A percentile compares a stretch with the other conserved stretches of the same genome.
Conservation (phyloP, 2,329 filamentous ascomycete genomes). For the Aspergillus jensenii region DNA sequence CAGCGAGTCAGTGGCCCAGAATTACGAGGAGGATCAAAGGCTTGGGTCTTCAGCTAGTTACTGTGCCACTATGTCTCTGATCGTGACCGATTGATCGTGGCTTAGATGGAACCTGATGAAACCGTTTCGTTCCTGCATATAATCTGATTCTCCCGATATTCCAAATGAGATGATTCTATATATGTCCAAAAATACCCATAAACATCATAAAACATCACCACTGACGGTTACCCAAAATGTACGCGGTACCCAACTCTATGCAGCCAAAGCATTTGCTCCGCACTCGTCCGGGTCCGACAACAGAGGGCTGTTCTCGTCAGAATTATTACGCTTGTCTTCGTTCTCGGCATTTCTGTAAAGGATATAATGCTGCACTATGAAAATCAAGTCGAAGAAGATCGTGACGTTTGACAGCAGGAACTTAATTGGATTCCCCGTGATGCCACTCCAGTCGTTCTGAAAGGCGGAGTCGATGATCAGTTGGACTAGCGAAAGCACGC, state of each 20-base stretch:
- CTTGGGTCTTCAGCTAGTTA: too few species aligned
- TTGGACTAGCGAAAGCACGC: conserved; percentile 77
- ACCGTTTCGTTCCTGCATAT: background rate
- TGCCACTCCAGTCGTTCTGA: conserved; percentile 82
- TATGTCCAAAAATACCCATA: background rate
- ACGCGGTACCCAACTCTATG: background rate
- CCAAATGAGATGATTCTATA: background rate
- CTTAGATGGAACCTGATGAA: background rate
- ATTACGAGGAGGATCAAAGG: background rate
- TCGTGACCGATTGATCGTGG: background rate
- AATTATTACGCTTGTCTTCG: conserved; percentile 17
- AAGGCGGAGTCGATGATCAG: conserved; percentile 81
- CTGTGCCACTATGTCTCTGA: background rate
- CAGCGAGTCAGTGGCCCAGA: background rate
- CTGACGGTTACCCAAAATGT: background rate
- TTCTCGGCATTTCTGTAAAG: conserved; percentile 58
- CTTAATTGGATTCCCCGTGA: conserved; percentile 91
- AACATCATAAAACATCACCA: background rate
- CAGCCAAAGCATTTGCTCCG: background rate
- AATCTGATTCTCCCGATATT: background rate
- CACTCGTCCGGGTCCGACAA: conserved; percentile 21
- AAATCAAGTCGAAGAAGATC: conserved; percentile 81
- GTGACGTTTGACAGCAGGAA: conserved; percentile 81
- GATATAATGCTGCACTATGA: conserved; percentile 85
- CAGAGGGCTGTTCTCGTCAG: conserved; percentile 29